Evolutionary conservation across 2,329 filamentous ascomycete genomes (phyloP).

Genomic region (Xylaria sp.): DNA sequence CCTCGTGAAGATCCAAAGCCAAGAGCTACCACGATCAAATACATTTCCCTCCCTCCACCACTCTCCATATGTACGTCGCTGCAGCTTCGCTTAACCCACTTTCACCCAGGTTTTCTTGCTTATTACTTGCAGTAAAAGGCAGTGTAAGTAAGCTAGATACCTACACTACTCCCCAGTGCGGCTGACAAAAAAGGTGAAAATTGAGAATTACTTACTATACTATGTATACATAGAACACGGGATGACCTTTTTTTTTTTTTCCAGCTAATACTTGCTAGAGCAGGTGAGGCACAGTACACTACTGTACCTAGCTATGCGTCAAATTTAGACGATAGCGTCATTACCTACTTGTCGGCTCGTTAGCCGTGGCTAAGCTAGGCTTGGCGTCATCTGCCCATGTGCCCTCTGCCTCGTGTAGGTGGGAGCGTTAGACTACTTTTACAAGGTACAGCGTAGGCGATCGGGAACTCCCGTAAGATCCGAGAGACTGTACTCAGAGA

Average conservation of each 20-base stretch:
- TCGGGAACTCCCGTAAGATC: slow-evolving; percentile 35
- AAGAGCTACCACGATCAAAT: not conserved
- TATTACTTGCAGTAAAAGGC: slow-evolving; percentile 7
- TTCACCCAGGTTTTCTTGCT: not conserved
- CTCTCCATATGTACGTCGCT: slow-evolving; percentile 6
- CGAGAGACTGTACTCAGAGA: slow-evolving; percentile 7
- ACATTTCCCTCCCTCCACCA: not conserved
- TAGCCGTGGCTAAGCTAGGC: slow-evolving; percentile 27
- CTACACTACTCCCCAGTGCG: slow-evolving; percentile 6
- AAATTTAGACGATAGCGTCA: slow-evolving; percentile 23
- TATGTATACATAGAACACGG: not conserved
- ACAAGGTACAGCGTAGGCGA: slow-evolving; percentile 7
- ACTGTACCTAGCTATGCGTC: slow-evolving; percentile 4
- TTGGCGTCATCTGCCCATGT: slow-evolving; percentile 31
- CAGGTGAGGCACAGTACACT: slow-evolving; percentile 1
- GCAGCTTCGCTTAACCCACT: slow-evolving; percentile 4
- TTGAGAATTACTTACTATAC: slow-evolving; percentile 18
- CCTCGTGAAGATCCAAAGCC: not conserved
- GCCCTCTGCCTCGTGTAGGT: slow-evolving; percentile 3
- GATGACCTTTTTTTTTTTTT: slow-evolving; percentile 15
- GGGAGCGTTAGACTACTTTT: not conserved
- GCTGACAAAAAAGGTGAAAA: slow-evolving; percentile 21
- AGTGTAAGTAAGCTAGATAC: slow-evolving; percentile 6
- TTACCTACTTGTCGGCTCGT: slow-evolving; percentile 7
- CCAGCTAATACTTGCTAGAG: slow-evolving; percentile 23